These are phyloP conservation scores for Linnemannia elongata DNA, from an alignment of 192 early-diverging fungal genomes.

Conservation along the genomic window DNA sequence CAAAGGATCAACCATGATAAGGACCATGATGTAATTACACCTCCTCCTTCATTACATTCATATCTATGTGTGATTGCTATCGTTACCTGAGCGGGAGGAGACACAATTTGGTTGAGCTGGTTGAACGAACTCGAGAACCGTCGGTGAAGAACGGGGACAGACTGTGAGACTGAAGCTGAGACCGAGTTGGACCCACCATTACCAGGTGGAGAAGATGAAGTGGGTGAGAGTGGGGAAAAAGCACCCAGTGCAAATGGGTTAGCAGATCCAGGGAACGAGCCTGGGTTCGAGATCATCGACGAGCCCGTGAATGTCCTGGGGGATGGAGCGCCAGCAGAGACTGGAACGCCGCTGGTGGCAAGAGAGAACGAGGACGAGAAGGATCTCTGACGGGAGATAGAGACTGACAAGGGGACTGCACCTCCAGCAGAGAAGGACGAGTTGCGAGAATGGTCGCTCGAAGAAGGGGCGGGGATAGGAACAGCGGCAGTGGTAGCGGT, in stretches of 20 bases:
- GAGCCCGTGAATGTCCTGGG: constrained; percentile 39
- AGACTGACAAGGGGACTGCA: constrained; percentile 21
- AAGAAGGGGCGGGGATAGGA: not conserved
- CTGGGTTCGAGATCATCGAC: constrained; percentile 46
- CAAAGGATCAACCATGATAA: not conserved
- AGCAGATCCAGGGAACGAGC: constrained; percentile 7
- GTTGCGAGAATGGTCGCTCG: not conserved
- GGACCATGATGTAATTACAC: constrained; percentile 1
- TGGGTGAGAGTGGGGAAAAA: constrained; percentile 14
- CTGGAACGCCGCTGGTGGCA: not conserved
- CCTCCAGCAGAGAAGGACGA: not conserved
- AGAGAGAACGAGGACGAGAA: constrained; percentile 49
- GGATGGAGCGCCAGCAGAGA: constrained; percentile 16
- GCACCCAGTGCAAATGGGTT: not conserved
- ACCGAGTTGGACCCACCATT: not conserved
- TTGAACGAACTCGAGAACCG: constrained; percentile 52
- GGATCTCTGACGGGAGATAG: constrained; percentile 48
- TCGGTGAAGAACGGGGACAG: constrained; percentile 37
- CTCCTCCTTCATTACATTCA: not conserved
- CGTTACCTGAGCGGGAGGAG: constrained; percentile 44
- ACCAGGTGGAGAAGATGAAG: constrained; percentile 3
- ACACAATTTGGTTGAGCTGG: constrained; percentile 47
- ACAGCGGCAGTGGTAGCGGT: not conserved
- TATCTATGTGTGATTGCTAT: constrained; percentile 7
- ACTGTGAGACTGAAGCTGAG: constrained; percentile 9